Conservation (phyloP, 2,329 filamentous ascomycete species). For the Akanthomyces dipterigenus region DNA sequence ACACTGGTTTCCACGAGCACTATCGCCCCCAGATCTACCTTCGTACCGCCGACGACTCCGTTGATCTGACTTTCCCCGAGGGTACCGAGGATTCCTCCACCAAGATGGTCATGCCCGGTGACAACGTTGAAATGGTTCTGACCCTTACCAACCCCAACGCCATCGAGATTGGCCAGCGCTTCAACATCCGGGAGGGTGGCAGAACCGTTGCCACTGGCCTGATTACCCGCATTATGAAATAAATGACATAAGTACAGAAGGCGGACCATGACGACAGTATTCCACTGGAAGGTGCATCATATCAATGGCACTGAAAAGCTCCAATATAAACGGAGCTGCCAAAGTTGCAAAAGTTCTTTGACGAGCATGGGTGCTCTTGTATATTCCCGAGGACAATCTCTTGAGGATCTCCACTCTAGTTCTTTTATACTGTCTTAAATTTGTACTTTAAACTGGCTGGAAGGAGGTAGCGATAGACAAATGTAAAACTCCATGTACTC, state of each 20-base stretch:
- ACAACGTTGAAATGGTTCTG: conserved; percentile 97
- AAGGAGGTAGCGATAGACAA: conserved; percentile 25
- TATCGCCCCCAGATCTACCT: conserved; percentile 97
- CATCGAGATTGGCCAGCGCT: conserved; percentile 84
- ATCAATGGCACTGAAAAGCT: background rate
- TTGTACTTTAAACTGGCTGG: conserved; percentile 29
- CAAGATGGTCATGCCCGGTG: conserved; percentile 94
- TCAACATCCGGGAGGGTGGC: conserved; percentile 97
- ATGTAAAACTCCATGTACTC: conserved; percentile 14
- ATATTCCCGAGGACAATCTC: conserved; percentile 26
- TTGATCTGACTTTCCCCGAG: conserved; percentile 80
- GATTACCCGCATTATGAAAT: conserved; percentile 64
- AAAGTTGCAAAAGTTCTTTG: conserved; percentile 8
- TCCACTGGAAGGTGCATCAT: background rate
- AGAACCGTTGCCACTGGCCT: conserved; percentile 80
- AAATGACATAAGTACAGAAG: conserved; percentile 23
- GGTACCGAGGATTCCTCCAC: conserved; percentile 62
- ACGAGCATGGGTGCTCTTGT: conserved; percentile 29
- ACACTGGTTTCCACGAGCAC: conserved; percentile 92
- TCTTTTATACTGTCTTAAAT: conserved; percentile 31
- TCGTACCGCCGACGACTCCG: conserved; percentile 78
- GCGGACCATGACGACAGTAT: background rate
- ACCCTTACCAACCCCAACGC: conserved; percentile 79
- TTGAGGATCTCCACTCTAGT: conserved; percentile 36
- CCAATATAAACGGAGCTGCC: background rate